phyloP scores from a whole-genome alignment of 768 basidiomycete genomes.

The Suillus tomentosus region DNA sequence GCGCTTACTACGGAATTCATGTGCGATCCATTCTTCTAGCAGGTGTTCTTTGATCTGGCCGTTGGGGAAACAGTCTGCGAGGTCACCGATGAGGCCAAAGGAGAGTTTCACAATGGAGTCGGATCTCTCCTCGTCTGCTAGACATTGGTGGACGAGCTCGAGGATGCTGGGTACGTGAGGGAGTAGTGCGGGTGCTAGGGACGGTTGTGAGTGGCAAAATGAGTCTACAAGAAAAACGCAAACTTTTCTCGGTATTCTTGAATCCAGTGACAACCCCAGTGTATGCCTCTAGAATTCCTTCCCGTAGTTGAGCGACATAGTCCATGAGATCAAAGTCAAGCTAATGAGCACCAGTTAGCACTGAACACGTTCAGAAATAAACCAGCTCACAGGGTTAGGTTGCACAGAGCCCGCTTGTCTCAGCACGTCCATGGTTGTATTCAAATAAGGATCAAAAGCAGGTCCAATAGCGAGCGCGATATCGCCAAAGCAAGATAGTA shows the following conservation, averaged over 20 bases:
- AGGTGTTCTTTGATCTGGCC: conserved; percentile 82
- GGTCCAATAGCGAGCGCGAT: conserved; percentile 90
- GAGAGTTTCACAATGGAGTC: conserved; percentile 74
- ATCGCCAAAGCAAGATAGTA: conserved; percentile 94
- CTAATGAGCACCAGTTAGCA: conserved; percentile 36
- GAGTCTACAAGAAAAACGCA: background rate
- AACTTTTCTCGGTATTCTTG: conserved; percentile 82
- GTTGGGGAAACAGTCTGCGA: conserved; percentile 84
- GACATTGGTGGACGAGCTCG: conserved; percentile 76
- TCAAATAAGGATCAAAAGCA: conserved; percentile 85
- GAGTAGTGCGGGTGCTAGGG: conserved; percentile 43
- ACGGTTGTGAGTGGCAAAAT: conserved; percentile 5
- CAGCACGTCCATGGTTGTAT: conserved; percentile 88
- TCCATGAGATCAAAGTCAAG: conserved; percentile 90
- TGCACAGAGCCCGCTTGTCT: conserved; percentile 87
- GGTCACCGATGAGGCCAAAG: conserved; percentile 89
- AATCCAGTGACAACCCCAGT: conserved; percentile 92
- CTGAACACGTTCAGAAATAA: background rate
- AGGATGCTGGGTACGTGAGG: conserved; percentile 75
- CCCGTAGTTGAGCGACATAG: conserved; percentile 86
- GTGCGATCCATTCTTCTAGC: conserved; percentile 76
- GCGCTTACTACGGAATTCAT: conserved; percentile 70
- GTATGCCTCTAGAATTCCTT: conserved; percentile 96
- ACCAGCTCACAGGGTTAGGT: conserved; percentile 74
- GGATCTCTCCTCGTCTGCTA: conserved; percentile 80